These are phyloP conservation scores for Leishmania turanica DNA, from an alignment of 208 protist species.

Conservation along the genomic window DNA sequence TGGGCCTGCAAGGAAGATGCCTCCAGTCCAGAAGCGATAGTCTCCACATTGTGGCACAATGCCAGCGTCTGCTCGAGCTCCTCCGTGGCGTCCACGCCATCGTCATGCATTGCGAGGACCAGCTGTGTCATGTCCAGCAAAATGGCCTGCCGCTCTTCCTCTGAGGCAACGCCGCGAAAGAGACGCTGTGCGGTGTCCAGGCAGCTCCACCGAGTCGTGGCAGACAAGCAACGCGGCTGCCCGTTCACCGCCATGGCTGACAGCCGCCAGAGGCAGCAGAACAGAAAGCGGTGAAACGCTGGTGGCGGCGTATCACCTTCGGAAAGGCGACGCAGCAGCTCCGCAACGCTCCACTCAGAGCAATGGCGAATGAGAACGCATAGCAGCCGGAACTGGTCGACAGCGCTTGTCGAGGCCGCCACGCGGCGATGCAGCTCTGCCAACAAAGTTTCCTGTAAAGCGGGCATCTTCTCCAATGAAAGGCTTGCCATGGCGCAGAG, in stretches of 20 bases:
- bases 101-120: background rate
- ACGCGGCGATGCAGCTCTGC: constrained; percentile 11
- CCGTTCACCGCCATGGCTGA: background rate
- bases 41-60: background rate
- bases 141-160: constrained; percentile 18
- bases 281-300: constrained; percentile 25
- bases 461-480: constrained; percentile 21
- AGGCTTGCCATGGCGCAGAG: constrained; percentile 28
- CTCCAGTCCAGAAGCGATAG: background rate
- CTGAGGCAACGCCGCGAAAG: constrained; percentile 12
- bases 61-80: constrained; percentile 4
- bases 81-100: background rate
- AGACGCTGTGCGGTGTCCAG: constrained; percentile 4
- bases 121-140: constrained; percentile 26
- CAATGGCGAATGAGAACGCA: constrained; percentile 19
- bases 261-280: constrained; percentile 23
- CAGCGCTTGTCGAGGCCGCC: background rate
- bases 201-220: constrained; percentile 13
- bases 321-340: constrained; percentile 15
- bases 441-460: constrained; percentile 8
- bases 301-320: background rate
- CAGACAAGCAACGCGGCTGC: background rate
- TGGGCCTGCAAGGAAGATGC: constrained; percentile 5
- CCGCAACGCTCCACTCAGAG: constrained; percentile 23
- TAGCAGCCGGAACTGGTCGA: constrained; percentile 15